A percentile compares a stretch with the other conserved stretches of the same genome.
phyloP scores from a whole-genome alignment of 1,139 yeast genomes.

The Zygosaccharomyces sapae region DNA sequence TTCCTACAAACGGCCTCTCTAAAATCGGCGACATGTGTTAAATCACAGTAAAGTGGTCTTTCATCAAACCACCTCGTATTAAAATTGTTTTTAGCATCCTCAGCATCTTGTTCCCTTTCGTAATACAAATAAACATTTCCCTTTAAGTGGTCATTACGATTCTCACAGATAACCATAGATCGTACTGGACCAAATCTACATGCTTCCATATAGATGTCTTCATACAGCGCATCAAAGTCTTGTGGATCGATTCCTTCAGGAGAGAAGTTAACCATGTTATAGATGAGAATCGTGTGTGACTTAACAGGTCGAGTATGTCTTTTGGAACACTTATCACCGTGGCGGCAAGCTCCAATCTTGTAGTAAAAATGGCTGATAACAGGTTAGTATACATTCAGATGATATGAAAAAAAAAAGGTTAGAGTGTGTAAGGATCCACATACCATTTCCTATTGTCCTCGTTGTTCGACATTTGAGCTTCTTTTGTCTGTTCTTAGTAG shows the following conservation, averaged over 20 bases:
- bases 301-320: conserved; percentile 64
- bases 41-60: conserved; percentile 75
- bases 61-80: conserved; percentile 81
- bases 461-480: conserved; percentile 11
- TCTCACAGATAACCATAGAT: conserved; percentile 73
- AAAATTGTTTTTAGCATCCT: conserved; percentile 53
- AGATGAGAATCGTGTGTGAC: conserved; percentile 63
- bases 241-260: conserved; percentile 28
- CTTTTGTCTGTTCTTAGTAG: background rate
- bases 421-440: conserved; percentile 17
- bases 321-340: conserved; percentile 83
- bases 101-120: conserved; percentile 53
- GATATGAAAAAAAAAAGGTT: background rate
- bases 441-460: conserved; percentile 42
- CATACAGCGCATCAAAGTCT: conserved; percentile 60
- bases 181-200: conserved; percentile 55
- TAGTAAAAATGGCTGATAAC: conserved; percentile 53
- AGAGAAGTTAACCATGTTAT: conserved; percentile 71
- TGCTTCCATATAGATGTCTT: conserved; percentile 68
- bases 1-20: conserved; percentile 76
- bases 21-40: conserved; percentile 70
- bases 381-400: conserved; percentile 6
- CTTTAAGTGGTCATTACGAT: conserved; percentile 71
- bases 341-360: conserved; percentile 90
- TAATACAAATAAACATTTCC: conserved; percentile 82